Evolutionary conservation across 345 rosid species (phyloP).

Genomic region (Nephelium lappaceum): DNA sequence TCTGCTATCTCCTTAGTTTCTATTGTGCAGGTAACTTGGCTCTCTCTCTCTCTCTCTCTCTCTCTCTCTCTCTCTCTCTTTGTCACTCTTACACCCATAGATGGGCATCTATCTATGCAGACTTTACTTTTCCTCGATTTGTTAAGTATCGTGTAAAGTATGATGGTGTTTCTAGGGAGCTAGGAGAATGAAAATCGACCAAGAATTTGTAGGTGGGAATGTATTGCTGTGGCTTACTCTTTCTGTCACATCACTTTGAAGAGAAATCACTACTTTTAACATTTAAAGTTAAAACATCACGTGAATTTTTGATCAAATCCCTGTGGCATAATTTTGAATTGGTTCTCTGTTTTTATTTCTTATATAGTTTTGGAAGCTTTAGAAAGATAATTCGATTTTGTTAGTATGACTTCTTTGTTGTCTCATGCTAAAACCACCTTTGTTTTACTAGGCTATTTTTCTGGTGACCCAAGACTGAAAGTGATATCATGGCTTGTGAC

Average conservation of each 20-base stretch:
- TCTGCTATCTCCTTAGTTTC: constrained; percentile 67
- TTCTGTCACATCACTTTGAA: background rate
- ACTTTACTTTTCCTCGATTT: background rate
- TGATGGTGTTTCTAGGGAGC: background rate
- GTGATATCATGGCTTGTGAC: background rate
- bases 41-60: constrained; percentile 3
- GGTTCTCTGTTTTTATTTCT: background rate
- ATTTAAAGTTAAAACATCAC: background rate
- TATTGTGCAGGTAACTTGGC: constrained; percentile 52
- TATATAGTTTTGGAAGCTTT: background rate
- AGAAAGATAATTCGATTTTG: background rate
- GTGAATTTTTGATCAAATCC: background rate
- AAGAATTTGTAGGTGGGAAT: background rate
- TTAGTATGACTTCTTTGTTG: background rate
- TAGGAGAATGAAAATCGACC: background rate
- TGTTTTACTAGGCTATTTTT: background rate
- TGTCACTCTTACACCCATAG: background rate
- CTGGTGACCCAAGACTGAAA: background rate
- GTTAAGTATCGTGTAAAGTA: background rate
- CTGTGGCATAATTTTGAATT: background rate
- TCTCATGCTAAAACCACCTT: background rate
- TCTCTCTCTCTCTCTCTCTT: no score
- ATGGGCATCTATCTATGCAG: background rate
- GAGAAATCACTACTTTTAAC: background rate
- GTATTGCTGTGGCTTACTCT: background rate